A percentile compares a stretch with the other conserved stretches of the same genome.
Evolutionary conservation across 2,329 filamentous ascomycete species (phyloP).

Genomic region (Pseudocercospora fuligena): DNA sequence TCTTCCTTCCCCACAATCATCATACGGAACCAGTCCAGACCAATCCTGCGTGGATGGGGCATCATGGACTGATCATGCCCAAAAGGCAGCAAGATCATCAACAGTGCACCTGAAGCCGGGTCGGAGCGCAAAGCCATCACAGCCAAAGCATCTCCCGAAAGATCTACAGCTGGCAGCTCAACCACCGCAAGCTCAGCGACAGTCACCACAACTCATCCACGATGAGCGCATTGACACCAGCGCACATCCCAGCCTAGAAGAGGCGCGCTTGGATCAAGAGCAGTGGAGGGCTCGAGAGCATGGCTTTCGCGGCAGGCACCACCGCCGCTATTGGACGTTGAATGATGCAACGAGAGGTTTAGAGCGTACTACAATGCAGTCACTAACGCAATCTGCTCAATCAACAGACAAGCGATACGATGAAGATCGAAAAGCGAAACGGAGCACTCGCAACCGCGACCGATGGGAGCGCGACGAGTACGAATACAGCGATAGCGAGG

Average conservation of each 20-base stretch:
- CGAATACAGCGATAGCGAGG: constrained; percentile 40
- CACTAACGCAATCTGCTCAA: constrained; percentile 27
- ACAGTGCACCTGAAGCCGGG: neutral
- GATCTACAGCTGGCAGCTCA: neutral
- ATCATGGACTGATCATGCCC: constrained; percentile 21
- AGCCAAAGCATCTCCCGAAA: constrained; percentile 17
- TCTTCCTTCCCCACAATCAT: neutral
- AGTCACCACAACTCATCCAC: constrained; percentile 17
- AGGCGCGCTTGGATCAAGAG: constrained; percentile 23
- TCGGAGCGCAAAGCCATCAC: constrained; percentile 11
- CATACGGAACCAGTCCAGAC: constrained; percentile 23
- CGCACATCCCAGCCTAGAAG: constrained; percentile 22
- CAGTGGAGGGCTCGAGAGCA: constrained; percentile 10
- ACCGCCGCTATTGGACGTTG: constrained; percentile 19
- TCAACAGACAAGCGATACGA: constrained; percentile 38
- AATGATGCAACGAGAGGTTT: constrained; percentile 18
- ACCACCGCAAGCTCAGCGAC: constrained; percentile 3
- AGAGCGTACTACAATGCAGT: constrained; percentile 20
- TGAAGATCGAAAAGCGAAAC: constrained; percentile 37
- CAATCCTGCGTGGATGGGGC: constrained; percentile 20
- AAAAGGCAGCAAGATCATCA: constrained; percentile 21
- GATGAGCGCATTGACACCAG: constrained; percentile 25
- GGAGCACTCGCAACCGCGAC: constrained; percentile 36
- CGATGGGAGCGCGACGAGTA: constrained; percentile 42
- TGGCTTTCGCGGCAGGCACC: constrained; percentile 4